Conservation (phyloP, 2,329 filamentous ascomycete genomes). For the Paracamarosporium sp. region DNA sequence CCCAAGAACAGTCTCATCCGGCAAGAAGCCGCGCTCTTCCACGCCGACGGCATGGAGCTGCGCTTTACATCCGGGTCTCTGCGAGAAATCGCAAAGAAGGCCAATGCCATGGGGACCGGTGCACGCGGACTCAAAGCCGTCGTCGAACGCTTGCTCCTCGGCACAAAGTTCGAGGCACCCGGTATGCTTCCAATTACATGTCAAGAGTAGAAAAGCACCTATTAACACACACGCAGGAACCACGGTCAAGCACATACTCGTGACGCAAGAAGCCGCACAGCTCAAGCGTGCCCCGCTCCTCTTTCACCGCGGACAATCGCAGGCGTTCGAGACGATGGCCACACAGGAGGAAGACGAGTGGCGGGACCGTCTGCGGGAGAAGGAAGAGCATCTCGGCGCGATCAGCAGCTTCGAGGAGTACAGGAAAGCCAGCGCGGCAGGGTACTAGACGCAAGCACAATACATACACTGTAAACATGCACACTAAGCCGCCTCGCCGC, state of each 20-base stretch:
- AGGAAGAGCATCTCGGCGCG: slow-evolving; percentile 32
- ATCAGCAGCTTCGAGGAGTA: slow-evolving; percentile 55
- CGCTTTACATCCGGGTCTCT: slow-evolving; percentile 83
- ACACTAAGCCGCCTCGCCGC: no score
- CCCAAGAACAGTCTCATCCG: slow-evolving; percentile 86
- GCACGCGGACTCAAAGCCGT: slow-evolving; percentile 57
- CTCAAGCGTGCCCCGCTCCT: slow-evolving; percentile 51
- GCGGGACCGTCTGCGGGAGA: slow-evolving; percentile 47
- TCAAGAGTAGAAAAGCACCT: neutral
- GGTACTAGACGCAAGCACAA: slow-evolving; percentile 20
- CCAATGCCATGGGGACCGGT: slow-evolving; percentile 74
- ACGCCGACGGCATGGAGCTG: slow-evolving; percentile 77
- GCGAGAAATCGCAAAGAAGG: slow-evolving; percentile 79
- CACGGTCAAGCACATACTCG: slow-evolving; percentile 53
- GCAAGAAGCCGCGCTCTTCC: slow-evolving; percentile 89
- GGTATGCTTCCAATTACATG: slow-evolving; percentile 26
- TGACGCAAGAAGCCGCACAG: slow-evolving; percentile 54
- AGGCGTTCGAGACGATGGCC: slow-evolving; percentile 48
- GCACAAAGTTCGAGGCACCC: slow-evolving; percentile 57
- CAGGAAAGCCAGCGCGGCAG: slow-evolving; percentile 47
- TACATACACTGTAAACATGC: no score
- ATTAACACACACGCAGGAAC: slow-evolving; percentile 33
- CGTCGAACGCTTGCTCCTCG: slow-evolving; percentile 54
- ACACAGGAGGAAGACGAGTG: slow-evolving; percentile 55
- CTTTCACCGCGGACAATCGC: slow-evolving; percentile 51